A percentile compares a stretch with the other conserved stretches of the same genome.
phyloP scores from a whole-genome alignment of 208 protist genomes.

The Wallacemonas rigidus region DNA sequence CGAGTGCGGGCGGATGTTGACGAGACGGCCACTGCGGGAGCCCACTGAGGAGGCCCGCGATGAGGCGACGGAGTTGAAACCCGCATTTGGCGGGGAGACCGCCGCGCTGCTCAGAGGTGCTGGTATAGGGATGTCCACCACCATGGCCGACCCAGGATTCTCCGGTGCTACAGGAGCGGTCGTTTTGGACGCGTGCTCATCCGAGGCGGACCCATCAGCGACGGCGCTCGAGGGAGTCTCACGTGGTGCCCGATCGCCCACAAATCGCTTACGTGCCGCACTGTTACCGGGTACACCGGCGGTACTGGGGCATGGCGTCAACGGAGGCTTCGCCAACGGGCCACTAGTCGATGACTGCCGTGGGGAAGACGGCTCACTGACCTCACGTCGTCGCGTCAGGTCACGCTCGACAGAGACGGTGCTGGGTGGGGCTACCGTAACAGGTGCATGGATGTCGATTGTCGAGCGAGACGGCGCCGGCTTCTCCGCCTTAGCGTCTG shows the following conservation, averaged over 20 bases:
- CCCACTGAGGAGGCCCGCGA: slow-evolving; percentile 11
- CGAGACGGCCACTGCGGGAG: slow-evolving; percentile 25
- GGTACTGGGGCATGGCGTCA: background rate
- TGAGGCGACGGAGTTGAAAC: slow-evolving; percentile 3
- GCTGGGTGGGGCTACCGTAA: background rate
- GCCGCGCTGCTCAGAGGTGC: background rate
- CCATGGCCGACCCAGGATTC: background rate
- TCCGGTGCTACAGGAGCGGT: background rate
- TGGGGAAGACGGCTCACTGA: slow-evolving; percentile 9
- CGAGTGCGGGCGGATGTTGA: slow-evolving; percentile 15
- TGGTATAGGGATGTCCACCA: slow-evolving; percentile 7
- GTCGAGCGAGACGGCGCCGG: no score
- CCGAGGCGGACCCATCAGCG: background rate
- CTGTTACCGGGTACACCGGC: background rate
- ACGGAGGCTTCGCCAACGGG: background rate
- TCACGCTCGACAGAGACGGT: slow-evolving; percentile 9
- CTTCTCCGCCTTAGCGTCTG: background rate
- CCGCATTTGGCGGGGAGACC: background rate
- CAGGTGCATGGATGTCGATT: background rate
- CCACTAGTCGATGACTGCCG: background rate
- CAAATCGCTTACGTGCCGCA: slow-evolving; percentile 9
- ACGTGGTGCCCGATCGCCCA: background rate
- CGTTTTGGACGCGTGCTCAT: no score
- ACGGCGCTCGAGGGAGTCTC: background rate
- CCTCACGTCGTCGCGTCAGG: background rate